Percentiles rank a stretch among this genome's conserved stretches.
These are phyloP conservation scores for Oryza brachyantha DNA, from an alignment of 176 grass and related monocot genomes.

Conservation along the genomic window DNA sequence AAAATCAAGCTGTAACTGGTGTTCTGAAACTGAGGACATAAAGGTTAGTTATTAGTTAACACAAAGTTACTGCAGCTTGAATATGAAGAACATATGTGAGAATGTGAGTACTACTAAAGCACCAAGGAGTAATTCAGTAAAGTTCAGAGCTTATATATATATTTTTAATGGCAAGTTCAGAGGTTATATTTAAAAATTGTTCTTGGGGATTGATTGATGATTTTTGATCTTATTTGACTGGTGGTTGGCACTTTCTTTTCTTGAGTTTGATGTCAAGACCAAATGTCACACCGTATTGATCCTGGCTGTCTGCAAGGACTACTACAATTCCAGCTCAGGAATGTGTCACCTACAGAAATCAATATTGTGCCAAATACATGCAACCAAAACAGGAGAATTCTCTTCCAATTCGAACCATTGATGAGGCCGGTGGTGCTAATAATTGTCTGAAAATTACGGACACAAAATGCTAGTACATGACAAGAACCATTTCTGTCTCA, in stretches of 20 bases:
- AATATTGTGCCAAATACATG: background rate
- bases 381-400: background rate
- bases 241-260: conserved; percentile 41
- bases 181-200: background rate
- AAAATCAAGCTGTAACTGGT: background rate
- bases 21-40: background rate
- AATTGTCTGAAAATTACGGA: background rate
- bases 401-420: conserved; percentile 31
- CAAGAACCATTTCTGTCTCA: background rate
- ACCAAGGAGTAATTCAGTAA: too few species aligned
- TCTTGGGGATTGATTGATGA: conserved; percentile 14
- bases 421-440: background rate
- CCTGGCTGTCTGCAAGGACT: conserved; percentile 12
- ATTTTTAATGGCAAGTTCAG: too few species aligned
- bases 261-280: conserved; percentile 20
- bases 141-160: background rate
- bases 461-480: background rate
- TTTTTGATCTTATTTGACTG: conserved; percentile 20
- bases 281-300: conserved; percentile 35
- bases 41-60: background rate
- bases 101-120: background rate
- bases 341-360: background rate
- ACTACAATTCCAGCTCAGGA: conserved; percentile 16
- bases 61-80: background rate
- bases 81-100: background rate